A percentile compares a stretch with the other conserved stretches of the same genome.
These are phyloP conservation scores for Cyberlindnera sargentensis DNA, from an alignment of 805 yeast genomes.

Conservation along the genomic window DNA sequence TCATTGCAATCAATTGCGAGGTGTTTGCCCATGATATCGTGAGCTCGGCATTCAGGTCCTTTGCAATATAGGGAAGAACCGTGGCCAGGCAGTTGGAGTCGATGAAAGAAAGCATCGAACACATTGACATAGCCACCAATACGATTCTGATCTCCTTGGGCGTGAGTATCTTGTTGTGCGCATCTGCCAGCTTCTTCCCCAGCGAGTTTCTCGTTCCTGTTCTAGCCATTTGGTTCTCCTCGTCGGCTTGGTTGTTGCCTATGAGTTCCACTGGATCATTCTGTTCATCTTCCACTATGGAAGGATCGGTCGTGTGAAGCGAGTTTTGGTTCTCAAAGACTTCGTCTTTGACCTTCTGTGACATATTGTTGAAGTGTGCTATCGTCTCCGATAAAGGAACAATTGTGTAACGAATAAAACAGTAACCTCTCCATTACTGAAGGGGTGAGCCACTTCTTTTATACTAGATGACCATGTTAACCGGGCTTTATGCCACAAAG, in stretches of 20 bases:
- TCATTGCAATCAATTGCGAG: slow-evolving; percentile 43
- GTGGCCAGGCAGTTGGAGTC: slow-evolving; percentile 17
- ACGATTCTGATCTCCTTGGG: slow-evolving; percentile 10
- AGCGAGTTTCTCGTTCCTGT: slow-evolving; percentile 1
- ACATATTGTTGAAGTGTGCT: too few relatives aligned
- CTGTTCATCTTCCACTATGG: not conserved
- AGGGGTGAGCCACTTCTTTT: too few relatives aligned
- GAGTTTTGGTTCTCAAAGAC: not conserved
- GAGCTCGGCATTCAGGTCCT: slow-evolving; percentile 38
- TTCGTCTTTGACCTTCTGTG: not conserved
- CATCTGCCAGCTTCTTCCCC: slow-evolving; percentile 15
- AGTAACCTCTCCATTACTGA: too few relatives aligned
- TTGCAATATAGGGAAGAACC: slow-evolving; percentile 35
- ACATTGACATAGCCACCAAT: slow-evolving; percentile 12
- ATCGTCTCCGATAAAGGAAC: too few relatives aligned
- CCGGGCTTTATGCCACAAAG: too few relatives aligned
- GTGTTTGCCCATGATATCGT: slow-evolving; percentile 59
- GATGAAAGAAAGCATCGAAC: slow-evolving; percentile 14
- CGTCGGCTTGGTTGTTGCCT: not conserved
- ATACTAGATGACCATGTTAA: too few relatives aligned
- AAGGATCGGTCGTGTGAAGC: not conserved
- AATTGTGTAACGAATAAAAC: too few relatives aligned
- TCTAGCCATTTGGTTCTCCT: not conserved
- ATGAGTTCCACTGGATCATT: not conserved
- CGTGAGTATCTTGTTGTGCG: slow-evolving; percentile 9